phyloP scores from a whole-genome alignment of 2,329 filamentous ascomycete genomes.

The Dactylellina cionopaga region DNA sequence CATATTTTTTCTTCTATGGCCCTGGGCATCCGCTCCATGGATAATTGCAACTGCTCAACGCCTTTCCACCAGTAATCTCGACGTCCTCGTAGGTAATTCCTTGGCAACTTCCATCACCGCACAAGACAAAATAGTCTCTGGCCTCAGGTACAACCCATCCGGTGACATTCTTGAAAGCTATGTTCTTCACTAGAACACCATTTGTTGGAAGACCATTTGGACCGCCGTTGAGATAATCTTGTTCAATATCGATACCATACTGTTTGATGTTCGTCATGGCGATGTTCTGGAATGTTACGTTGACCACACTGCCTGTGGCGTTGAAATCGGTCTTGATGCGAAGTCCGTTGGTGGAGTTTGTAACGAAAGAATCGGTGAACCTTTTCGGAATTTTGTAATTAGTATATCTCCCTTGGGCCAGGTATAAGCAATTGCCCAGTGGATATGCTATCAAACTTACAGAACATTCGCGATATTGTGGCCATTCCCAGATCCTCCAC shows the following conservation, averaged over 20 bases:
- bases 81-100: slow-evolving; percentile 60
- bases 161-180: slow-evolving; percentile 60
- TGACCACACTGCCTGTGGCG: slow-evolving; percentile 61
- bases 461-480: slow-evolving; percentile 60
- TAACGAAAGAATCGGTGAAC: slow-evolving; percentile 57
- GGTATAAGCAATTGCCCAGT: too few relatives aligned
- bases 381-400: slow-evolving; percentile 20
- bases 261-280: slow-evolving; percentile 62
- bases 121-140: slow-evolving; percentile 61
- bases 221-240: slow-evolving; percentile 66
- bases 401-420: not conserved
- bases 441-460: too few relatives aligned
- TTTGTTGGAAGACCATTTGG: slow-evolving; percentile 61
- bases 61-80: slow-evolving; percentile 59
- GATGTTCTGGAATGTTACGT: slow-evolving; percentile 65
- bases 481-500: slow-evolving; percentile 58
- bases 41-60: slow-evolving; percentile 57
- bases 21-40: slow-evolving; percentile 56
- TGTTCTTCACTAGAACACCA: slow-evolving; percentile 60
- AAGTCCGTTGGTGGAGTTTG: slow-evolving; percentile 59
- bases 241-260: slow-evolving; percentile 67
- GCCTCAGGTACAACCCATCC: slow-evolving; percentile 59
- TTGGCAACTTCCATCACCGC: slow-evolving; percentile 61
- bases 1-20: too few relatives aligned
- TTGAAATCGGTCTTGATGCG: slow-evolving; percentile 62